Conservation (phyloP, 2,329 filamentous ascomycete genomes). For the Pestalotiopsis sp. region DNA sequence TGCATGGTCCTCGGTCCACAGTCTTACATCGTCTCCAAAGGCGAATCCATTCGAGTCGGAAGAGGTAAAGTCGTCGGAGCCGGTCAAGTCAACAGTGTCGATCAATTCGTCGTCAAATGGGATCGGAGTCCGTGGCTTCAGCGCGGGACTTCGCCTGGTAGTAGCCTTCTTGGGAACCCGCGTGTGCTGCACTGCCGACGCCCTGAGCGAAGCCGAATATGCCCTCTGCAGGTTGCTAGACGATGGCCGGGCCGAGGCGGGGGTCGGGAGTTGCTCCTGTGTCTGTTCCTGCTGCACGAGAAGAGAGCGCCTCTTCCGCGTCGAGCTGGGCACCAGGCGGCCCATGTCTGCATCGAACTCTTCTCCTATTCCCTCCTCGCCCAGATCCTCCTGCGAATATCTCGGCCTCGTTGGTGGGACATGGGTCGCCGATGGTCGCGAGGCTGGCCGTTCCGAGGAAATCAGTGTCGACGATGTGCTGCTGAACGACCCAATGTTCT, state of each 20-base stretch:
- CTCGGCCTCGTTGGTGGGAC: conserved; percentile 20
- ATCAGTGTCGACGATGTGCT: background rate
- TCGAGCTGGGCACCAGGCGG: conserved; percentile 44
- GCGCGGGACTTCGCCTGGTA: conserved; percentile 9
- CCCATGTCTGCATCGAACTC: conserved; percentile 43
- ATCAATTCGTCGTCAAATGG: conserved; percentile 28
- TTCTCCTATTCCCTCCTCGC: conserved; percentile 18
- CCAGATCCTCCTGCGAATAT: conserved; percentile 22
- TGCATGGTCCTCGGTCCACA: conserved; percentile 48
- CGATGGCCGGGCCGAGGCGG: conserved; percentile 35
- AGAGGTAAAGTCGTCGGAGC: conserved; percentile 27
- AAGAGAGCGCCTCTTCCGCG: conserved; percentile 47
- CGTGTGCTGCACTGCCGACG: conserved; percentile 11
- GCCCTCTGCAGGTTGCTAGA: conserved; percentile 35
- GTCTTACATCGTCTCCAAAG: conserved; percentile 31
- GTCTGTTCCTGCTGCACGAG: conserved; percentile 44
- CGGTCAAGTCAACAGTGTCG: conserved; percentile 38
- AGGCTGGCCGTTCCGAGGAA: conserved; percentile 19
- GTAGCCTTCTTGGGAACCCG: conserved; percentile 25
- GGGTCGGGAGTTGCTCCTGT: conserved; percentile 45
- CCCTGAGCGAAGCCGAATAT: conserved; percentile 37
- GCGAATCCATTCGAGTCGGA: conserved; percentile 27
- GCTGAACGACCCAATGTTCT: background rate
- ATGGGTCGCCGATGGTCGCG: conserved; percentile 22
- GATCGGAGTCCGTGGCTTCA: conserved; percentile 20